These are phyloP conservation scores for Inga leiocalycina DNA, from an alignment of 306 rosid species.

Conservation along the genomic window DNA sequence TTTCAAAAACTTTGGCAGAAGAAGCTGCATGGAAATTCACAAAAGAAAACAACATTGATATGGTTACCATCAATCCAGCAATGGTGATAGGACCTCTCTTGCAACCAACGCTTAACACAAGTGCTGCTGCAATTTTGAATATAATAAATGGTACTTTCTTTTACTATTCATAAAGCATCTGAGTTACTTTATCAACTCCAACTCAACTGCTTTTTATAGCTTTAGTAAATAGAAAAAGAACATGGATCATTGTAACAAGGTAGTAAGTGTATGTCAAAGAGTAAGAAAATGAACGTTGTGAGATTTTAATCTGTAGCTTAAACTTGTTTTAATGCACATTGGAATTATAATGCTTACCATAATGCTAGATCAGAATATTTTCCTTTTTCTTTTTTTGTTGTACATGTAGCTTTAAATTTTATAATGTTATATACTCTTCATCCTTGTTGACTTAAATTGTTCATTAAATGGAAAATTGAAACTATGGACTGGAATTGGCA, in stretches of 20 bases:
- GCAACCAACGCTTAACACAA: conserved; percentile 71
- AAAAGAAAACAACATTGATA: conserved; percentile 61
- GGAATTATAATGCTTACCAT: neutral
- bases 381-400: neutral
- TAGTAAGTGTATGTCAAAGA: neutral
- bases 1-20: conserved; percentile 76
- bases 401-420: neutral
- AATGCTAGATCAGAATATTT: neutral
- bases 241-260: neutral
- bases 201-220: neutral
- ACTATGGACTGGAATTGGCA: neutral
- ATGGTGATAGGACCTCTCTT: conserved; percentile 73
- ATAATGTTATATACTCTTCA: neutral
- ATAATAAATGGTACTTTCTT: conserved; percentile 57
- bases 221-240: neutral
- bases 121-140: conserved; percentile 52
- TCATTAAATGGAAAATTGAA: neutral
- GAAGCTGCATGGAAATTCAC: conserved; percentile 71
- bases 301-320: neutral
- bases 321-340: neutral
- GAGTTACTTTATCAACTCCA: neutral
- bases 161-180: no score
- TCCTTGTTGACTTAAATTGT: neutral
- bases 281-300: neutral
- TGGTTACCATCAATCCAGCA: conserved; percentile 64